Evolutionary conservation across 257 asterid genomes (phyloP).

Genomic region (Rhazya stricta): DNA sequence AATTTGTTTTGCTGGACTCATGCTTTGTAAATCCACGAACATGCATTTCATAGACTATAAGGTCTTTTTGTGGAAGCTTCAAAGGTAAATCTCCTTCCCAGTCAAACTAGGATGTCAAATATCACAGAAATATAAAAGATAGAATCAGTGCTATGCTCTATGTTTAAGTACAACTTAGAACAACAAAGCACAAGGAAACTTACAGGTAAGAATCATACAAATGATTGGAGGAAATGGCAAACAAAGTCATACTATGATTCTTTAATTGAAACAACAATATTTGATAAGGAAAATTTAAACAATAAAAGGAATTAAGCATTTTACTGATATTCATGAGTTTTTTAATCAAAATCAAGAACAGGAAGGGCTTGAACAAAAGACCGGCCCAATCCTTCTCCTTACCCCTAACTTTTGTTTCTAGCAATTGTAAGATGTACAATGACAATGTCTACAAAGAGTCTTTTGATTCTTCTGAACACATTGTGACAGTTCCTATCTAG

Average conservation of each 20-base stretch:
- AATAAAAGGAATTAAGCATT: neutral
- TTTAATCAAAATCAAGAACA: neutral
- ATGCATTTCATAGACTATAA: constrained; percentile 88
- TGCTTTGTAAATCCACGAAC: constrained; percentile 95
- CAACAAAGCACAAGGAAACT: neutral
- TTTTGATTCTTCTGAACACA: neutral
- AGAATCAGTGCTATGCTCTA: neutral
- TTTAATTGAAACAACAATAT: neutral
- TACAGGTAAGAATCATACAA: neutral
- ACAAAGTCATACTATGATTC: neutral
- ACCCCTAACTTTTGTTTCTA: neutral
- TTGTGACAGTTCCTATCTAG: neutral
- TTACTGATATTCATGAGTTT: neutral
- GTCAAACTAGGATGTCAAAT: constrained; percentile 50
- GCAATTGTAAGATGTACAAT: neutral
- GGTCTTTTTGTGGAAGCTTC: constrained; percentile 62
- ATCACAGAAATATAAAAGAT: neutral
- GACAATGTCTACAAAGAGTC: neutral
- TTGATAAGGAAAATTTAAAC: neutral
- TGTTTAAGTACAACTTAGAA: neutral
- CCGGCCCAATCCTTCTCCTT: neutral
- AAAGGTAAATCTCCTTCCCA: constrained; percentile 98
- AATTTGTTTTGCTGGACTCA: constrained; percentile 67
- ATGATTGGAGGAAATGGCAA: neutral
- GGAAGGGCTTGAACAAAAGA: neutral